Percentiles rank a stretch among this genome's conserved stretches.
These are phyloP conservation scores for Butyriboletus loyo DNA, from an alignment of 768 basidiomycete genomes.

Conservation along the genomic window DNA sequence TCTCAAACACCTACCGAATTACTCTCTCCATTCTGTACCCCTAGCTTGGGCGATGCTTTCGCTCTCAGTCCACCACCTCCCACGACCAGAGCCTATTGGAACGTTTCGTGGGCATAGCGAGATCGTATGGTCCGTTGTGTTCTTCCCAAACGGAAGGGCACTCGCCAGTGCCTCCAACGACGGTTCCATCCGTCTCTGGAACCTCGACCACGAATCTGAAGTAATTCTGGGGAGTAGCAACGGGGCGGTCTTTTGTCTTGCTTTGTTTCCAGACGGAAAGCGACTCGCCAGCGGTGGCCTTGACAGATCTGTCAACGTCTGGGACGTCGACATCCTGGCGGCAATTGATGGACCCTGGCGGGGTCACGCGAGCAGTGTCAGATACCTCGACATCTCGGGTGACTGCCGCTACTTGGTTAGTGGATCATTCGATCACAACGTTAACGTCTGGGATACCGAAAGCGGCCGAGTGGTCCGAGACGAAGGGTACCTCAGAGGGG, in stretches of 20 bases:
- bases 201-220: conserved; percentile 24
- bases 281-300: conserved; percentile 29
- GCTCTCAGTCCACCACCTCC: conserved; percentile 30
- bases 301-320: conserved; percentile 30
- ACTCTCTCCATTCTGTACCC: conserved; percentile 20
- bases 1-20: conserved; percentile 22
- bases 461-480: conserved; percentile 24
- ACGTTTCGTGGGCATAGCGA: conserved; percentile 24
- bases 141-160: conserved; percentile 24
- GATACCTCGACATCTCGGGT: conserved; percentile 26
- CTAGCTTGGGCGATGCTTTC: conserved; percentile 28
- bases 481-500: conserved; percentile 20
- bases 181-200: conserved; percentile 30
- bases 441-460: conserved; percentile 31
- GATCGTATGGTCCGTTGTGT: conserved; percentile 30
- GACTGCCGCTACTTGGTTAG: conserved; percentile 29
- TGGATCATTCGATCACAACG: conserved; percentile 31
- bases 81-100: conserved; percentile 22
- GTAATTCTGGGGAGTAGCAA: conserved; percentile 21
- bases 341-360: conserved; percentile 22
- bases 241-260: conserved; percentile 27
- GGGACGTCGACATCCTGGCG: conserved; percentile 24
- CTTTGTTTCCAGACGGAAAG: conserved; percentile 25
- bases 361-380: conserved; percentile 25
- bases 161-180: conserved; percentile 30